Conservation (phyloP, 352 stramenopile species). For the Peronospora tabacina region DNA sequence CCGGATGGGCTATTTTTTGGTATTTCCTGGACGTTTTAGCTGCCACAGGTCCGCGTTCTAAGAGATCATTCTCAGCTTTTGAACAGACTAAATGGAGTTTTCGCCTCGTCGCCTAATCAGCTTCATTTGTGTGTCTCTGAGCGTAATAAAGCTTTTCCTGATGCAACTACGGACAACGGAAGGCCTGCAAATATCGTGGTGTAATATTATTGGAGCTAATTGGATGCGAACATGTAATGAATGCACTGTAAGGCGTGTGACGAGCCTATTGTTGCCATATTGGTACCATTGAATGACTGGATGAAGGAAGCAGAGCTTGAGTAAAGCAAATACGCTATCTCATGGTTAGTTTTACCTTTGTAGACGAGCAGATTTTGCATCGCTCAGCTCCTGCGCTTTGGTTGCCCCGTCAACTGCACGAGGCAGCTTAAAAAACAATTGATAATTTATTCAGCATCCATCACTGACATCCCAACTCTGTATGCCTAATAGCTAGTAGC, state of each 20-base stretch:
- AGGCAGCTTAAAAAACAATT: conserved; percentile 19
- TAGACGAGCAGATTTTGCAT: conserved; percentile 40
- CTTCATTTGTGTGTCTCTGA: conserved; percentile 3
- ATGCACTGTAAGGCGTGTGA: conserved; percentile 59
- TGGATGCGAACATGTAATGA: conserved; percentile 52
- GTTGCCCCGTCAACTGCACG: not conserved
- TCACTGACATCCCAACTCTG: conserved; percentile 12
- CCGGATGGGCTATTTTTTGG: too few relatives aligned
- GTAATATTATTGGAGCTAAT: conserved; percentile 60
- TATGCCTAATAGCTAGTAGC: conserved; percentile 18
- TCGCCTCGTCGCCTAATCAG: too few relatives aligned
- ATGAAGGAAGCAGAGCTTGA: conserved; percentile 50
- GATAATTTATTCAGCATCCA: conserved; percentile 36
- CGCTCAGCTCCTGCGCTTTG: not conserved
- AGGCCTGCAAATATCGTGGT: conserved; percentile 63
- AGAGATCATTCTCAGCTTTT: not conserved
- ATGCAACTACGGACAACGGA: conserved; percentile 28
- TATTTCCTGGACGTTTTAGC: too few relatives aligned
- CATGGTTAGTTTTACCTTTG: conserved; percentile 42
- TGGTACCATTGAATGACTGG: conserved; percentile 32
- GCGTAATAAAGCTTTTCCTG: not conserved
- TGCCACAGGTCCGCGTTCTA: too few relatives aligned
- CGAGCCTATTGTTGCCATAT: conserved; percentile 29
- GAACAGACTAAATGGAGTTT: not conserved
- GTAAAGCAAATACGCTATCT: conserved; percentile 50